Base-by-base conservation (phyloP, 2,329 filamentous ascomycete species). In the Boeremia lycopersici region DNA sequence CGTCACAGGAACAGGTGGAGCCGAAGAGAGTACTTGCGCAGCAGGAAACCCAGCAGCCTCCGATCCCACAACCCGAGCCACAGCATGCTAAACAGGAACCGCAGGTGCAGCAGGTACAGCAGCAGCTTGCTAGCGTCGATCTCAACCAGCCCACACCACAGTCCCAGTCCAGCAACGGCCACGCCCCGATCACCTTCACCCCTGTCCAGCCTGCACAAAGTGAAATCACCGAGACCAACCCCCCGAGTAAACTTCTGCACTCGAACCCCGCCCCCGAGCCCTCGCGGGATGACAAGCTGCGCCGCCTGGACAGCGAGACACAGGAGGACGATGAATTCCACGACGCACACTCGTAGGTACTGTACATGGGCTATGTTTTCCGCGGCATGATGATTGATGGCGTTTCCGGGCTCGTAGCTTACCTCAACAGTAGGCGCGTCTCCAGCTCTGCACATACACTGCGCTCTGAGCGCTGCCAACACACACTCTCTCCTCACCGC, bases 321-420 rank as follows among this genome's bases (percentile, higher is more conserved):
- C 70, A 76, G 6, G 73, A 74, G 35, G 73, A 78, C 28, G 78
- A 81, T 34, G 75, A 77, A 36, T 82, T 82, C 53, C 73, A 79
- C 42, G 79, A 82, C 68, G 79, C 79, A 6, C 74, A 78, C 44
- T 72, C 73, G 47, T 76, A 65, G 55, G 38, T 47, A 23, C 31
- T 28, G 19, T 17, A 17, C 17, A 35, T 36, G 44, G 49, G 40
- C 43, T 51, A 35, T 30, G 2, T 56, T 44, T 48, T n/a, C 28
- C 33, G 19, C 36, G 36, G 46, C 41, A 50, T 47, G 36, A 50
- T 47, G 26, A 50, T 46, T 55, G 30, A 30, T 23, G 50, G 46
- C 52, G 36, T 50, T 46, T 46, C n/a, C 31, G 31, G 52, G 30
- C 25, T 30, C 26, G 52, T 36, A 49, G 42, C 48, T 56, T 56